Evolutionary conservation across 164 flowering plant genomes (phyloP).

Genomic region (Magnolia officinalis): DNA sequence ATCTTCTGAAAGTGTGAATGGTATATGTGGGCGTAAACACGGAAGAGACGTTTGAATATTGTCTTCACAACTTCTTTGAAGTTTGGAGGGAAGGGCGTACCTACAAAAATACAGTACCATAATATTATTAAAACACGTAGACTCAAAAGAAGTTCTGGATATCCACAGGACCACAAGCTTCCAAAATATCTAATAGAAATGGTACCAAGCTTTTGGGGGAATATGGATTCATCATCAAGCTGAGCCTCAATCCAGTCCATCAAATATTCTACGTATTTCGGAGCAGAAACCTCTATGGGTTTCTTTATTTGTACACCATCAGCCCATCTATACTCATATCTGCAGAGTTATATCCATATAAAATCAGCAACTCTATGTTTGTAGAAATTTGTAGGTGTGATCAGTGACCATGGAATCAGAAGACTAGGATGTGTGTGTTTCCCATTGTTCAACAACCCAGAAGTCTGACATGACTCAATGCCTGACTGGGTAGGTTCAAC

Average conservation of each 20-base stretch:
- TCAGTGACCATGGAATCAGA: neutral
- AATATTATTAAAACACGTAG: neutral
- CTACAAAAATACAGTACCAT: constrained; percentile 30
- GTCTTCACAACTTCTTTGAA: constrained; percentile 96
- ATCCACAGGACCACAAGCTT: neutral
- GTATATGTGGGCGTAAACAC: constrained; percentile 97
- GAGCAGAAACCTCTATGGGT: constrained; percentile 98
- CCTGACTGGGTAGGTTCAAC: too few species aligned
- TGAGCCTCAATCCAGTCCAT: constrained; percentile 99
- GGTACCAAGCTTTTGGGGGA: constrained; percentile 96
- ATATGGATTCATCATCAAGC: constrained; percentile 91
- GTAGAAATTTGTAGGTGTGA: neutral
- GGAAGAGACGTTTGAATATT: constrained; percentile 92
- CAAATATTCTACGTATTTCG: constrained; percentile 94
- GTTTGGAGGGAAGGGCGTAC: constrained; percentile 90
- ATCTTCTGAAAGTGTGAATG: constrained; percentile 98
- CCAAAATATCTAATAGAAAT: constrained; percentile 2
- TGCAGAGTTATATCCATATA: constrained; percentile 25
- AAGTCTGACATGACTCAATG: neutral
- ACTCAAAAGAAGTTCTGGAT: too few species aligned
- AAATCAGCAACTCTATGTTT: constrained; percentile 11
- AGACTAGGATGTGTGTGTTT: neutral
- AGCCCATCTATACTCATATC: constrained; percentile 99
- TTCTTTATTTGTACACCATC: constrained; percentile 96
- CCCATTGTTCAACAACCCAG: neutral